Conservation (phyloP, 441 rosid genomes). For the Gossypium gossypioides region DNA sequence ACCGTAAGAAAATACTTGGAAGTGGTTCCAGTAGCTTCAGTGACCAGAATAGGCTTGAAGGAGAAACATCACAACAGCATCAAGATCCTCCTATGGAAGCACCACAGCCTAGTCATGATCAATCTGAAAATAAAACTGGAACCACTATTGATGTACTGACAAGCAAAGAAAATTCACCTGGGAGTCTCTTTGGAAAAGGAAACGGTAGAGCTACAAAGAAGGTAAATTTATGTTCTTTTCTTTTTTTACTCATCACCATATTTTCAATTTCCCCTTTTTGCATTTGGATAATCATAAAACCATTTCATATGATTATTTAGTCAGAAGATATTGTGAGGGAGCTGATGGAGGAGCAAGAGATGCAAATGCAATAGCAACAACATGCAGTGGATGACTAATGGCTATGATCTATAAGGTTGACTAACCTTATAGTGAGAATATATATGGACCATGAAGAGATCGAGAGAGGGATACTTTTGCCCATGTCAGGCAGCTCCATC, state of each 20-base stretch:
- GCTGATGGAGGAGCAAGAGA: background rate
- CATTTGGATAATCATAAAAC: background rate
- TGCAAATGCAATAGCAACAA: slow-evolving; percentile 20
- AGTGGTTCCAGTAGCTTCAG: slow-evolving; percentile 17
- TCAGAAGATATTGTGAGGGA: slow-evolving; percentile 89
- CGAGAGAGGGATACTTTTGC: too few species aligned
- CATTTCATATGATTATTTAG: slow-evolving; percentile 27
- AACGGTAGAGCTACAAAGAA: slow-evolving; percentile 24
- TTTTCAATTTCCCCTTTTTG: background rate
- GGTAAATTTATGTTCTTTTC: slow-evolving; percentile 24
- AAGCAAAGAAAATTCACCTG: slow-evolving; percentile 2
- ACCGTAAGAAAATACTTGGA: slow-evolving; percentile 41
- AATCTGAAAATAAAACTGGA: slow-evolving; percentile 20
- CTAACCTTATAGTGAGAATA: background rate
- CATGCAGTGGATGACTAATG: slow-evolving; percentile 29
- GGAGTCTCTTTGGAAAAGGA: slow-evolving; percentile 22
- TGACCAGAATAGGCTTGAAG: slow-evolving; percentile 16
- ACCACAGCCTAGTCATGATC: slow-evolving; percentile 6
- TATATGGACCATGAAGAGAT: too few species aligned
- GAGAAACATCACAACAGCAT: slow-evolving; percentile 10
- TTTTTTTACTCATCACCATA: background rate
- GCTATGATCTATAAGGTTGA: slow-evolving; percentile 27
- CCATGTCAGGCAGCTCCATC: background rate
- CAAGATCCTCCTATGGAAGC: background rate
- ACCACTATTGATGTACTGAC: slow-evolving; percentile 9